These are phyloP conservation scores for Melaleuca alternifolia DNA, from an alignment of 345 rosid genomes.

Conservation along the genomic window DNA sequence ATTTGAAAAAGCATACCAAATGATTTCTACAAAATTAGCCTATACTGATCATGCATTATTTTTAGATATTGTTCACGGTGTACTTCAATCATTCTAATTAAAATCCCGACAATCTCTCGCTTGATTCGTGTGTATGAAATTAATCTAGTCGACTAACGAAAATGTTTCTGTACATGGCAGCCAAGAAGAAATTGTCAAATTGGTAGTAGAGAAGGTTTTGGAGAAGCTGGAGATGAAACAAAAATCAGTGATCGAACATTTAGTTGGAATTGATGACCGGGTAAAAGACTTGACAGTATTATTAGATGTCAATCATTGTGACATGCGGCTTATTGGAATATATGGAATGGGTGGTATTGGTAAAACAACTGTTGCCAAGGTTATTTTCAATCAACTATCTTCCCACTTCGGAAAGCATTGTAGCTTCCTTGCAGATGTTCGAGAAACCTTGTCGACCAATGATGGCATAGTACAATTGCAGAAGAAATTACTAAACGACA, in stretches of 20 bases:
- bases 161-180: not conserved
- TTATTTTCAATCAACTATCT: not conserved
- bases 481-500: not conserved
- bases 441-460: not conserved
- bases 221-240: not conserved
- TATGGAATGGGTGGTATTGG: not conserved
- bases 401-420: not conserved
- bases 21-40: too few relatives aligned
- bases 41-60: too few relatives aligned
- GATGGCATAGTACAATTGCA: not conserved
- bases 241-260: not conserved
- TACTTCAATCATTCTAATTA: too few relatives aligned
- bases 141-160: too few relatives aligned
- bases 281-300: not conserved
- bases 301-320: not conserved
- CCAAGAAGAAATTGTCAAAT: not conserved
- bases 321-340: not conserved
- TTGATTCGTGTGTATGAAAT: not conserved
- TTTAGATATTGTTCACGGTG: too few relatives aligned
- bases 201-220: not conserved
- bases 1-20: too few relatives aligned
- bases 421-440: not conserved
- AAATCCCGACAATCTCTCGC: not conserved
- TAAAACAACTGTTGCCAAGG: not conserved
- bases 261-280: not conserved